These are phyloP conservation scores for Psidium guajava DNA, from an alignment of 345 rosid species.

Conservation along the genomic window DNA sequence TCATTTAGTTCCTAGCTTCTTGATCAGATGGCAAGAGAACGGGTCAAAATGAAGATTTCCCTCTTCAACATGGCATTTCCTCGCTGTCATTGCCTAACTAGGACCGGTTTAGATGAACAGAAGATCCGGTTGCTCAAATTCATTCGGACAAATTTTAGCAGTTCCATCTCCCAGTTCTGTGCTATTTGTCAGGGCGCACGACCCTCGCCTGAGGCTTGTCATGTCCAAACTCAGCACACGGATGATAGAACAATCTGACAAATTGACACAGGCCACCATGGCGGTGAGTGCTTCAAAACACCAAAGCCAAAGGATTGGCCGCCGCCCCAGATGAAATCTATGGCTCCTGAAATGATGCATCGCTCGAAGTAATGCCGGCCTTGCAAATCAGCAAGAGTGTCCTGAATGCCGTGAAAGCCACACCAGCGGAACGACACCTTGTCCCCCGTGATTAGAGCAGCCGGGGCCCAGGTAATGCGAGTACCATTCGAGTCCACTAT, in stretches of 20 bases:
- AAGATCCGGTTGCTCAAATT: too few relatives aligned
- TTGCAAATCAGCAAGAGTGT: neutral
- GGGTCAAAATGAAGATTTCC: too few relatives aligned
- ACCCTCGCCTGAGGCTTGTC: neutral
- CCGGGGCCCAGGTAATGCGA: neutral
- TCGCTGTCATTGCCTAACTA: too few relatives aligned
- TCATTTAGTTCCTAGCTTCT: too few relatives aligned
- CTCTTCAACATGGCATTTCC: too few relatives aligned
- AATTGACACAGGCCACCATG: too few relatives aligned
- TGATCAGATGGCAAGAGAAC: too few relatives aligned
- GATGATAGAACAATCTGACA: too few relatives aligned
- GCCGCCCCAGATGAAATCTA: slow-evolving; percentile 4
- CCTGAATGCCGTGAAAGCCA: neutral
- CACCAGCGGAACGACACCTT: neutral
- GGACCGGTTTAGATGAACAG: too few relatives aligned
- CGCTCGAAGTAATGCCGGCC: slow-evolving; percentile 3
- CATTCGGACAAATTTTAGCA: too few relatives aligned
- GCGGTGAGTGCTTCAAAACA: neutral
- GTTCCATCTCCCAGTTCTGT: too few relatives aligned
- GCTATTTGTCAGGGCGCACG: too few relatives aligned
- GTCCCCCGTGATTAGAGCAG: neutral
- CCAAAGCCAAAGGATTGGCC: neutral
- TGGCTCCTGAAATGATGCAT: neutral
- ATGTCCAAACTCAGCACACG: neutral
- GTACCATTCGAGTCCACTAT: neutral